Evolutionary conservation across 108 stramenopile genomes (phyloP).

Genomic region (Pseudonitzschia multistriata): DNA sequence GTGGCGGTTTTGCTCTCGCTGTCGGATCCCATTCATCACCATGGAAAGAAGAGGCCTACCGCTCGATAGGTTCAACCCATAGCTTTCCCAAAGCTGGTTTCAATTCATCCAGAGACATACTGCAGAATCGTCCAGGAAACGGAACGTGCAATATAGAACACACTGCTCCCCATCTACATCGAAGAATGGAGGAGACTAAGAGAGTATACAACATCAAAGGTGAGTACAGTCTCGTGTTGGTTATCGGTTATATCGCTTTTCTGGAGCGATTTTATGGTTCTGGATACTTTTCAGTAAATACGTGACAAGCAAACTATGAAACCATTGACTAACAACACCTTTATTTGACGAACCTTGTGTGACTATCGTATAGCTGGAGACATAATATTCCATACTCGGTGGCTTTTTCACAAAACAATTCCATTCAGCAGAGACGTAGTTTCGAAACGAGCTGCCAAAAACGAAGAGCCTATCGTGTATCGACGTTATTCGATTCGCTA

Average conservation of each 20-base stretch:
- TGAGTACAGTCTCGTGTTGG: constrained; percentile 16
- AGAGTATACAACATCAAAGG: constrained; percentile 61
- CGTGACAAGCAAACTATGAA: background rate
- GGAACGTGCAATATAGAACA: constrained; percentile 77
- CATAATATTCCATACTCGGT: constrained; percentile 74
- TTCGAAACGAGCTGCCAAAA: constrained; percentile 14
- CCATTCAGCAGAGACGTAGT: constrained; percentile 42
- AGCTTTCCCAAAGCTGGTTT: constrained; percentile 65
- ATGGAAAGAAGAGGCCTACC: constrained; percentile 68
- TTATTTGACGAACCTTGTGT: background rate
- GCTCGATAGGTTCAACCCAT: constrained; percentile 58
- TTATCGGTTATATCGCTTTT: background rate
- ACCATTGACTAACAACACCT: background rate
- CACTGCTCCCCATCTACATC: constrained; percentile 61
- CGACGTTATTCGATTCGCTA: constrained; percentile 78
- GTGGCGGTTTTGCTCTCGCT: constrained; percentile 77
- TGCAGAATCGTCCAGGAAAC: constrained; percentile 57
- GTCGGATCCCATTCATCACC: constrained; percentile 61
- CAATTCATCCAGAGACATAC: constrained; percentile 55
- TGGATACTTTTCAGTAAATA: background rate
- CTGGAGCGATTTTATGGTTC: background rate
- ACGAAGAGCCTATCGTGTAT: constrained; percentile 38
- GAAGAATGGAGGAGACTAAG: constrained; percentile 71
- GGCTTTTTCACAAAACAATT: constrained; percentile 81
- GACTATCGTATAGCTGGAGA: constrained; percentile 22